A percentile compares a stretch with the other conserved stretches of the same genome.
Evolutionary conservation across 2,329 filamentous ascomycete species (phyloP).

Genomic region (Clarireedia monteithiana): DNA sequence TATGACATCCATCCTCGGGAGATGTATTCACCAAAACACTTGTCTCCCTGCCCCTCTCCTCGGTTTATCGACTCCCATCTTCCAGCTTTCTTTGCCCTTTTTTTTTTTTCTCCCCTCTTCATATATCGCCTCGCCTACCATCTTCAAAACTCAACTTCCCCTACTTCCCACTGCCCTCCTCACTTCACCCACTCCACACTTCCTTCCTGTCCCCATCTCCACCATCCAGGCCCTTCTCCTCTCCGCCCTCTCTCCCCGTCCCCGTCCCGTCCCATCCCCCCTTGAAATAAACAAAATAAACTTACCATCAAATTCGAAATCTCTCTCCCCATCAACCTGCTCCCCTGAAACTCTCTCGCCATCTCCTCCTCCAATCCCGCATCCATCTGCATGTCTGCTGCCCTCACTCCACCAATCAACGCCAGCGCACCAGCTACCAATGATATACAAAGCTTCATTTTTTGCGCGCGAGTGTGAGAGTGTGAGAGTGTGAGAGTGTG

Average conservation of each 20-base stretch:
- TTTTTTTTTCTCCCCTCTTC: neutral
- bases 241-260: neutral
- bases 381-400: neutral
- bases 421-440: neutral
- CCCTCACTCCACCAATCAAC: neutral
- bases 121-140: neutral
- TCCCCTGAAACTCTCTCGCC: neutral
- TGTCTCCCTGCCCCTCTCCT: neutral
- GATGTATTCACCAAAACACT: too few species aligned
- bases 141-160: neutral
- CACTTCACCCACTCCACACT: neutral
- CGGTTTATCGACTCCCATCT: neutral
- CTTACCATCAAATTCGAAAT: conserved; percentile 6
- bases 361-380: neutral
- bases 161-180: neutral
- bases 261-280: too few species aligned
- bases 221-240: neutral
- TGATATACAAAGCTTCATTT: neutral
- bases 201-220: neutral
- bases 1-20: too few species aligned
- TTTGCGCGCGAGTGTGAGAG: too few species aligned
- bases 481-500: neutral
- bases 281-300: neutral
- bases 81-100: neutral
- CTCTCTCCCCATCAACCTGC: neutral